Evolutionary conservation across 179 eudicot genomes (phyloP).

Genomic region (Pouteria campechiana): DNA sequence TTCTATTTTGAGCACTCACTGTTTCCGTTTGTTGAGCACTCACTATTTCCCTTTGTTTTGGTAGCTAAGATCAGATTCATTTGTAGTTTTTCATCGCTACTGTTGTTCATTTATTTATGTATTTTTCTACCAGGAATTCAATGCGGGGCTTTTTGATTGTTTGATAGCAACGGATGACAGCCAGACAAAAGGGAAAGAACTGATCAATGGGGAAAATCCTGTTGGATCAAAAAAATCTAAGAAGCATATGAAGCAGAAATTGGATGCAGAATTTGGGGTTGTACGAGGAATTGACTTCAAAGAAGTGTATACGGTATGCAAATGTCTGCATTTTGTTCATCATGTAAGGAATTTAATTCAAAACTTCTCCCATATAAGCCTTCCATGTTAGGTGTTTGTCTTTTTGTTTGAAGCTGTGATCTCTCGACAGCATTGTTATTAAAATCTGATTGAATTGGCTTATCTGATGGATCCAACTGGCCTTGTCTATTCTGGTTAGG

Average conservation of each 20-base stretch:
- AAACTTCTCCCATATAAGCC: too few relatives aligned
- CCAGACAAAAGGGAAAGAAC: conserved; percentile 42
- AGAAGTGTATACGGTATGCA: conserved; percentile 77
- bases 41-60: neutral
- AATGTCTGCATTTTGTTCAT: too few relatives aligned
- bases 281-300: conserved; percentile 98
- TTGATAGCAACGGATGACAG: conserved; percentile 78
- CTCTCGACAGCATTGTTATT: too few relatives aligned
- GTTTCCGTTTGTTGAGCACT: too few relatives aligned
- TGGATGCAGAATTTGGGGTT: conserved; percentile 91
- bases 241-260: conserved; percentile 41
- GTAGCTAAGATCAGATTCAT: neutral
- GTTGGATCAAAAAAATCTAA: conserved; percentile 37
- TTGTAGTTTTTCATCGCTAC: too few relatives aligned
- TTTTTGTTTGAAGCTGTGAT: too few relatives aligned
- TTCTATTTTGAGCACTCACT: too few relatives aligned
- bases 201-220: conserved; percentile 28
- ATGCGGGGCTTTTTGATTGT: conserved; percentile 96
- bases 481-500: too few relatives aligned
- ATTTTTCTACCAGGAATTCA: conserved; percentile 55
- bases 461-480: too few relatives aligned
- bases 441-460: too few relatives aligned
- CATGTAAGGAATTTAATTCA: too few relatives aligned
- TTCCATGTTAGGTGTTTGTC: too few relatives aligned
- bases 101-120: neutral